Evolutionary conservation across 208 protist genomes (phyloP).

Genomic region (Leishmania turanica): DNA sequence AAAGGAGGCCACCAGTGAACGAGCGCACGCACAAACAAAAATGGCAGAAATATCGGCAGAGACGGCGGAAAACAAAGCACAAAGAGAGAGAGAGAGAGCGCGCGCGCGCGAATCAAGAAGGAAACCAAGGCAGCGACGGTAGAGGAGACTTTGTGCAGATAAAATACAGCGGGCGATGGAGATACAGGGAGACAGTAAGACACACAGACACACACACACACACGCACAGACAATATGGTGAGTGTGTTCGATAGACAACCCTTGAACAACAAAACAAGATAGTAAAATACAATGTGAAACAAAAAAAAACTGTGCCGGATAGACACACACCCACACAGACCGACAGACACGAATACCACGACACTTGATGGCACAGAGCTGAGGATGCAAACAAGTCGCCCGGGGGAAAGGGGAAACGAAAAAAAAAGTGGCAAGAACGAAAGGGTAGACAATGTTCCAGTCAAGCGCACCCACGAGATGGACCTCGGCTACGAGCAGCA

Average conservation of each 20-base stretch:
- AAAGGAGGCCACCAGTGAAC: neutral
- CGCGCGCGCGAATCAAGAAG: neutral
- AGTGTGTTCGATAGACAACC: neutral
- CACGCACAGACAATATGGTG: neutral
- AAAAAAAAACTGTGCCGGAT: neutral
- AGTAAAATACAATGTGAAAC: neutral
- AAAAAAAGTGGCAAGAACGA: neutral
- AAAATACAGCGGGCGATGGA: no score
- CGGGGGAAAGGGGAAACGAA: neutral
- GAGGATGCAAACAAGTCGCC: neutral
- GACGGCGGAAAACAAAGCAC: neutral
- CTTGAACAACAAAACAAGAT: neutral
- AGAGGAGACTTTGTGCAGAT: neutral
- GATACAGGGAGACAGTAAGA: neutral
- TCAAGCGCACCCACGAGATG: no score
- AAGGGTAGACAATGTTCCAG: no score
- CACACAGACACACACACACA: no score
- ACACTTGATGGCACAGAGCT: neutral
- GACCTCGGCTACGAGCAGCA: neutral
- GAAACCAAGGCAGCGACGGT: neutral
- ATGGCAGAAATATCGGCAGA: neutral
- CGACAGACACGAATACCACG: neutral
- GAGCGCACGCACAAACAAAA: neutral
- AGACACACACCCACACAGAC: neutral
- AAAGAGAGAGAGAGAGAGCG: neutral